Evolutionary conservation across 1,284 basidiomycete species (phyloP).

Genomic region (Apiotrichum sp.): DNA sequence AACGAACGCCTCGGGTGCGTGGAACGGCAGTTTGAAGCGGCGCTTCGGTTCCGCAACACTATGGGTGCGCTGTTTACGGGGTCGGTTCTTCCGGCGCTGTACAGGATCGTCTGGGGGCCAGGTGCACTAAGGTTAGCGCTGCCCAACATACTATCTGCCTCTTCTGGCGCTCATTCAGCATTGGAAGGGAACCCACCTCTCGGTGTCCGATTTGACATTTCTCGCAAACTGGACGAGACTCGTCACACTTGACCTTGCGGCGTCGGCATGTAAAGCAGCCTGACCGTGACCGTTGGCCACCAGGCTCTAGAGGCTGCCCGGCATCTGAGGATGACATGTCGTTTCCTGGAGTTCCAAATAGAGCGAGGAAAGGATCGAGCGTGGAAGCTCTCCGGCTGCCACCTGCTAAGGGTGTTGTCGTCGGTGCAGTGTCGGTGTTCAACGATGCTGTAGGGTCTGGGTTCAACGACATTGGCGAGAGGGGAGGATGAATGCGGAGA

Average conservation of each 20-base stretch:
- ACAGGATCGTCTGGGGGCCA: slow-evolving; percentile 33
- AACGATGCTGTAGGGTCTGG: background rate
- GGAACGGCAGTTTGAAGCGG: slow-evolving; percentile 20
- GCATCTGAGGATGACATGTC: background rate
- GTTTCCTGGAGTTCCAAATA: slow-evolving; percentile 9
- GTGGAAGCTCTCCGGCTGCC: background rate
- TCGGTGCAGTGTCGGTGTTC: background rate
- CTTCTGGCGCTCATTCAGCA: background rate
- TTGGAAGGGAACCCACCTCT: slow-evolving; percentile 19
- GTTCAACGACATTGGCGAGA: background rate
- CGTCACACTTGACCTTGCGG: slow-evolving; percentile 41
- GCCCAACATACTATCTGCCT: no score
- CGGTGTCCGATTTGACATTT: slow-evolving; percentile 29
- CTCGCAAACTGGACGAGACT: slow-evolving; percentile 31
- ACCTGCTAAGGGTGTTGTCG: background rate
- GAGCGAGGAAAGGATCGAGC: slow-evolving; percentile 19
- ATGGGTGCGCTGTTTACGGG: slow-evolving; percentile 15
- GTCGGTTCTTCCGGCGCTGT: slow-evolving; percentile 27
- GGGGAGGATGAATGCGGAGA: no score
- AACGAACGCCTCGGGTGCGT: slow-evolving; percentile 17
- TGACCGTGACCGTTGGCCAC: slow-evolving; percentile 22
- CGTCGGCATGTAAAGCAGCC: slow-evolving; percentile 38
- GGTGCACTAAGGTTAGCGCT: slow-evolving; percentile 16
- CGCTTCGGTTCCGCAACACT: slow-evolving; percentile 17
- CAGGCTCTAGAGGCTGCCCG: slow-evolving; percentile 6